Conservation (phyloP, 176 grass and related monocot species). For the Dendrocalamus sinicus region DNA sequence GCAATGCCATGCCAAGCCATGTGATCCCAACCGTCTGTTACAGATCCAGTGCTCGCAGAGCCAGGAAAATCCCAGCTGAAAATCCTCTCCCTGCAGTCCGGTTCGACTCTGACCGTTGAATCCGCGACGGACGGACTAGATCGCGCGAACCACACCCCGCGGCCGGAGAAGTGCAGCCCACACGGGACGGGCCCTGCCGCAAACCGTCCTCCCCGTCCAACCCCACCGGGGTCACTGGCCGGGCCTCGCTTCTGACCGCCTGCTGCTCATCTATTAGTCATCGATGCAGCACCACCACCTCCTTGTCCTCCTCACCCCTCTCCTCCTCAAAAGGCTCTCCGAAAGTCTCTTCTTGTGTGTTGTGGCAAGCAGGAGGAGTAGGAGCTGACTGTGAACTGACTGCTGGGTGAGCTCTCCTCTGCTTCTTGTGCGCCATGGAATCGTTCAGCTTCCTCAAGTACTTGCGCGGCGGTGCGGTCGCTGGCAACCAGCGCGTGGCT, state of each 20-base stretch:
- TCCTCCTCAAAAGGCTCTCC: constrained; percentile 41
- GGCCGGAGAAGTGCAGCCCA: neutral
- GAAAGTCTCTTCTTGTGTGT: constrained; percentile 37
- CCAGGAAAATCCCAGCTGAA: neutral
- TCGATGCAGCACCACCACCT: constrained; percentile 7
- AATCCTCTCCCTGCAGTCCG: neutral
- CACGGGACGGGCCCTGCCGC: neutral
- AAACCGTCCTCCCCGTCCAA: constrained; percentile 17
- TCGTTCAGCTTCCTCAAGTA: constrained; percentile 90
- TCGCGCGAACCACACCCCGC: neutral
- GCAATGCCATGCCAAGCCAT: neutral
- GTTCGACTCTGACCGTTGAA: neutral
- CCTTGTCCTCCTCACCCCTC: neutral
- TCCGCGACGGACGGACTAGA: neutral
- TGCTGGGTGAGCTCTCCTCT: neutral
- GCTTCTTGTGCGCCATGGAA: constrained; percentile 59
- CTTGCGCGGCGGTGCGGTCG: constrained; percentile 61
- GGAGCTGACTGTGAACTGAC: neutral
- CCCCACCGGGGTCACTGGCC: neutral
- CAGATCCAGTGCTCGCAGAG: neutral
- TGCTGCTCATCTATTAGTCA: constrained; percentile 40
- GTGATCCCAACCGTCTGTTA: neutral
- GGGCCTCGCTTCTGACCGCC: constrained; percentile 8
- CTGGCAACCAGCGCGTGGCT: constrained; percentile 30
- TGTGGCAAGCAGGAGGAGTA: neutral